Base-by-base conservation (phyloP, 768 basidiomycete species). In the Suillus clintonianus region DNA sequence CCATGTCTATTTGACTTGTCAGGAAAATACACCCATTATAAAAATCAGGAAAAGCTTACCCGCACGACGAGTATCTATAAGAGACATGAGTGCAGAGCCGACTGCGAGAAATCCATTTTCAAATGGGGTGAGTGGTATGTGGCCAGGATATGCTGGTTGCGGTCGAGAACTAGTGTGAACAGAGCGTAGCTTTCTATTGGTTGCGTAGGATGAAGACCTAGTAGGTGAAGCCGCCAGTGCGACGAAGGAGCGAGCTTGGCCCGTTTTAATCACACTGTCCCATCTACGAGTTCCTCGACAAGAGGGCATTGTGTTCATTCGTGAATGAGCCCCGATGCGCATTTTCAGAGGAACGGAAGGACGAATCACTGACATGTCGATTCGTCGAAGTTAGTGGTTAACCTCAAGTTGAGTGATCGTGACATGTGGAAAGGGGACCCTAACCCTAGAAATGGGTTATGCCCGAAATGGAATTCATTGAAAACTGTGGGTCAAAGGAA, bases 61-160 rank as follows among this genome's bases (percentile, higher is more conserved):
- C 66, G 89, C 94, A 72, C 97, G 82, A 36, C 86, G 82, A 30
- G 96, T 94, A 73, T 97, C 86, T 34, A 84, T 77, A 15, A 98
- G 80, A 15, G 93, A 88, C 83, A 92, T 88, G 56, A 95, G 74
- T 1, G 92, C 95, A 15, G 92, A 91, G 10, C 97, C 97, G 15
- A 86, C 85, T 11, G 94, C 89, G 54, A 98, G 84, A 66, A 99
- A 85, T 13, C 88, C 87, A 73, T 90, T 92, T 76, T 98, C 93
- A 69, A 95, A 88, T 70, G 82, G 79, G 71, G 84, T 91, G 50
- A 99, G 80, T 14, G 92, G 93, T 63, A 96, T 86, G 74, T 94
- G 91, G 34, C 91, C 92, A 17, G 87, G 82, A 71, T 95, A 95
- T 7, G 85, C 82, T 39, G 91, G 79, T n/a, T 65, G 62, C 30